These are phyloP conservation scores for Botryotinia narcissicola DNA, from an alignment of 2,329 filamentous ascomycete species.

Conservation along the genomic window DNA sequence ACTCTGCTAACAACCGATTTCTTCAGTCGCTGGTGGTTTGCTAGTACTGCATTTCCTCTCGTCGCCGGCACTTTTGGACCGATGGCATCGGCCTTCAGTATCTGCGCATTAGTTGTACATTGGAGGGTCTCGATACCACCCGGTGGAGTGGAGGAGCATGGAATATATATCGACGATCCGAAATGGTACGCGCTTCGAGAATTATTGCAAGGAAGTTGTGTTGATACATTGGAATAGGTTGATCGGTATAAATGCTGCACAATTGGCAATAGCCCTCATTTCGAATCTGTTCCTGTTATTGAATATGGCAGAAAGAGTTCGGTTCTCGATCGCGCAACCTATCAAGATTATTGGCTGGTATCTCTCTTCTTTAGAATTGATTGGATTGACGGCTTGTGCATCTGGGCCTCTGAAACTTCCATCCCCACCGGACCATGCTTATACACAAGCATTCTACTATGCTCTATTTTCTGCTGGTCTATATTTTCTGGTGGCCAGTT, in stretches of 20 bases:
- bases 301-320: slow-evolving; percentile 79
- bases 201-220: background rate
- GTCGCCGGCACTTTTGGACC: slow-evolving; percentile 82
- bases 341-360: slow-evolving; percentile 80
- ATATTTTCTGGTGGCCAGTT: slow-evolving; percentile 74
- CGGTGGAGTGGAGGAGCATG: slow-evolving; percentile 49
- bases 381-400: slow-evolving; percentile 64
- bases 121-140: slow-evolving; percentile 65
- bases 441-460: slow-evolving; percentile 85
- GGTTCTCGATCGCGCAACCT: slow-evolving; percentile 79
- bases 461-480: slow-evolving; percentile 73
- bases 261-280: slow-evolving; percentile 70
- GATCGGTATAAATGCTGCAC: slow-evolving; percentile 71
- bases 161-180: slow-evolving; percentile 63
- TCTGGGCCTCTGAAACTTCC: slow-evolving; percentile 52
- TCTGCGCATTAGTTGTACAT: slow-evolving; percentile 76
- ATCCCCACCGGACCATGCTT: slow-evolving; percentile 55
- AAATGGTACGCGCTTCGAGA: slow-evolving; percentile 54
- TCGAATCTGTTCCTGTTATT: slow-evolving; percentile 81
- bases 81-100: slow-evolving; percentile 82
- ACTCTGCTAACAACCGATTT: background rate
- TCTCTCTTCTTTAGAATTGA: slow-evolving; percentile 61
- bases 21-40: slow-evolving; percentile 55
- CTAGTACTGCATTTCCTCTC: slow-evolving; percentile 67
- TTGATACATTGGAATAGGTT: slow-evolving; percentile 48